phyloP scores from a whole-genome alignment of 2,329 filamentous ascomycete genomes.

The Zelopaecilomyces penicillatus region DNA sequence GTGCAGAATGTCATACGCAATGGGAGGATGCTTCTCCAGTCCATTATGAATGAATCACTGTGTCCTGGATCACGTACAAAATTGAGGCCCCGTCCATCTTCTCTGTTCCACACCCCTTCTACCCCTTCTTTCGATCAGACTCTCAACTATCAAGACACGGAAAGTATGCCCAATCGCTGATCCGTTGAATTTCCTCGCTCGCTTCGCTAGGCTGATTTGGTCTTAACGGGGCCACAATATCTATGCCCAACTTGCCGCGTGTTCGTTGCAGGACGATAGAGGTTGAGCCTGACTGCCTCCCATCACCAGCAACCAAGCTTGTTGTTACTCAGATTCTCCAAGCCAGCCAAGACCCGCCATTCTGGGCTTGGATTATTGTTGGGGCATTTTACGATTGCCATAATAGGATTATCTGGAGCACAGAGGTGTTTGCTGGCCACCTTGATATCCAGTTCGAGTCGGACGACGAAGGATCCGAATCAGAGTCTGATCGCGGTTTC shows the following conservation, averaged over 20 bases:
- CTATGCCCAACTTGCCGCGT: constrained; percentile 12
- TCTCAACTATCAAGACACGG: no score
- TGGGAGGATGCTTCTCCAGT: no score
- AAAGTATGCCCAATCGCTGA: no score
- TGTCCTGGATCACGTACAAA: no score
- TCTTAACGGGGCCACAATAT: background rate
- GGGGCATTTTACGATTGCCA: constrained; percentile 38
- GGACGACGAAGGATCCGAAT: constrained; percentile 14
- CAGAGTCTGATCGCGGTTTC: background rate
- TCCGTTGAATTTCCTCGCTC: no score
- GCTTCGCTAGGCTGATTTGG: background rate
- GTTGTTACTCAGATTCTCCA: constrained; percentile 35
- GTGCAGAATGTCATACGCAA: no score
- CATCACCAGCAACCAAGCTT: constrained; percentile 37
- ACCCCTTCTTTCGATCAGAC: no score
- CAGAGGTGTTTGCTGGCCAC: constrained; percentile 32
- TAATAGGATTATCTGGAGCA: constrained; percentile 36
- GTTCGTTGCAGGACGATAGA: constrained; percentile 18
- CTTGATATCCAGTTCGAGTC: constrained; percentile 18
- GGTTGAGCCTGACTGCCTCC: constrained; percentile 25
- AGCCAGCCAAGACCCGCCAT: constrained; percentile 21
- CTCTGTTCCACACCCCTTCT: no score
- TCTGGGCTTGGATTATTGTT: constrained; percentile 39
- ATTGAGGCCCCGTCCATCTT: no score
- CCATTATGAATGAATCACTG: no score